Evolutionary conservation across 192 early-diverging fungal genomes (phyloP).

Genomic region (Funneliformis geosporum): DNA sequence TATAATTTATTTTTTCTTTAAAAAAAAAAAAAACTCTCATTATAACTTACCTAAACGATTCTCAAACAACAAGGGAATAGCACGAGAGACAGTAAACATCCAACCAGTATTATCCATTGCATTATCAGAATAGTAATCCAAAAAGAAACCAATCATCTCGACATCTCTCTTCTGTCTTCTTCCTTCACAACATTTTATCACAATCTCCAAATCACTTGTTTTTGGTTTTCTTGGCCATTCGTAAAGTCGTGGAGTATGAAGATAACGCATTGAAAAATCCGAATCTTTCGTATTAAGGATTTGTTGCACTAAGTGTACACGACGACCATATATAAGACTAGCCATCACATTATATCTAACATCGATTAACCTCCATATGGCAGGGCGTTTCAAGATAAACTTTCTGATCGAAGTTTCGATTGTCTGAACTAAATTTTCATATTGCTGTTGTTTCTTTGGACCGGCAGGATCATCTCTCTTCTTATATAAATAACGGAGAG

Average conservation of each 20-base stretch:
- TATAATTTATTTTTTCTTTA: neutral
- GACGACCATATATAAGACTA: neutral
- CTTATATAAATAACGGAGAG: neutral
- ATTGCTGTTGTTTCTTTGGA: neutral
- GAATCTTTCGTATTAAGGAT: neutral
- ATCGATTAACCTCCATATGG: conserved; percentile 10
- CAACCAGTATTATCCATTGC: conserved; percentile 22
- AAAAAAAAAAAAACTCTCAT: no score
- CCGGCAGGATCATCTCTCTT: conserved; percentile 5
- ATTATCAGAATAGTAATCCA: conserved; percentile 18
- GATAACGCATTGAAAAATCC: neutral
- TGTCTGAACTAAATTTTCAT: neutral
- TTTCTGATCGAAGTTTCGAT: neutral
- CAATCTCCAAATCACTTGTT: conserved; percentile 13
- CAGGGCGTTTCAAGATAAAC: neutral
- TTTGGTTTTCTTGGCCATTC: neutral
- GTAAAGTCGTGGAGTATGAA: conserved; percentile 1
- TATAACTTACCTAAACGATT: neutral
- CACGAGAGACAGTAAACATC: neutral
- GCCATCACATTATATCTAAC: conserved; percentile 11
- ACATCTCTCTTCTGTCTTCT: neutral
- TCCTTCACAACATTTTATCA: neutral
- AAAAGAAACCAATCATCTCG: neutral
- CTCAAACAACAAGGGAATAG: conserved; percentile 2
- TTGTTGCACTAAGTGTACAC: neutral